Base-by-base conservation (phyloP, 169 alveolate species). In the Babesia bovis region DNA sequence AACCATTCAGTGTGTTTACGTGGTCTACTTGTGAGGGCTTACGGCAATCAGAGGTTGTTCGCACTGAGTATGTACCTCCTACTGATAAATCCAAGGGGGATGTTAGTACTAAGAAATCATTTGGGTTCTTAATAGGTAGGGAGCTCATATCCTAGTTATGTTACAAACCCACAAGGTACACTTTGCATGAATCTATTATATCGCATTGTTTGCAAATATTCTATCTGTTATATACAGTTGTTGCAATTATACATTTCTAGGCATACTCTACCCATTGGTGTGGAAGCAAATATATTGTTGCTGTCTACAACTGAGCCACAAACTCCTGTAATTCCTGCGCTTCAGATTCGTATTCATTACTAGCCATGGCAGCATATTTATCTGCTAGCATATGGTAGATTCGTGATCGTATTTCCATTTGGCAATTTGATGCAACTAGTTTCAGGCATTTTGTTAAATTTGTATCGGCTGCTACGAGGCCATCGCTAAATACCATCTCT, bases 21-120 rank as follows among this genome's bases (percentile, higher is more conserved):
- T 78, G 87, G 87, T 38, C 87, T 0, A 70, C 76, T 0, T 57
- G 71, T 30, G 83, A 60, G 35, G 87, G 83, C 32, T 59, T 78
- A 56, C 35, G 68, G 30, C 79, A 23, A 19, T 78, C 87, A 17
- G 58, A 56, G 52, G 74, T 78, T 23, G 83, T 78, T 26, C 42
- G 52, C 17, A 47, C 35, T 13, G 67, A 59, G 32, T 78, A 78
- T 53, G 38, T 13, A 3, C 67, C 83, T n/a, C 73, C 73, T 1
- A 21, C 73, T 0, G 49, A 3, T 23, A 3, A 28, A 2, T 45
- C n/a, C 33, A 49, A 45, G 1, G 66, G 21, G 3, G 44, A 38
- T 3, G 68, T 3, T 1, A 42, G 57, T 17, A 15, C 56, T 1
- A 52, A 50, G 52, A 5, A 36, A 32, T 26, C 36, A 15, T 67